Base-by-base conservation (phyloP, 2,329 filamentous ascomycete species). In the Aspergillus quadricinctus region DNA sequence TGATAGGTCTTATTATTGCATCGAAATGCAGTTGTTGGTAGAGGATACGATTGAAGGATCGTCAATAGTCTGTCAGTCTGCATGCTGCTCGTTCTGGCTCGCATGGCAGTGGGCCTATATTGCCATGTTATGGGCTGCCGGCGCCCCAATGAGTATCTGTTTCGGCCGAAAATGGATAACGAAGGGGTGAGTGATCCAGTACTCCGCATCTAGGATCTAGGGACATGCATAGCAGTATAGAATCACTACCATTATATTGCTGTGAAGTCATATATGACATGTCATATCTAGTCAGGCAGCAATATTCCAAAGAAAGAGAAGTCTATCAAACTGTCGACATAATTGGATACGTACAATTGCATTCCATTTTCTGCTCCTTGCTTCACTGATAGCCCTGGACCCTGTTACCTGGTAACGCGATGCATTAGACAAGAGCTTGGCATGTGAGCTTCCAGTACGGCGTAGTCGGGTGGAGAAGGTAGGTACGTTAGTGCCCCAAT, bases 391-490 rank as follows among this genome's bases (percentile, higher is more conserved):
- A 43, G 3, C 10, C 41, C 37, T 23, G 9, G 35, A 23, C 41
- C 41, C 19, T 23, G 41, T 45, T 45, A 14, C 41, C 41, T 45
- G 19, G 19, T 45, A 23, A 23, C 1, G 3, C 21, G 51, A 48
- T 37, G 43, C 51, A 53, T 53, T 53, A 49, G 51, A 29, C 51
- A 46, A 49, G 43, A 49, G 51, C 43, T 53, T 49, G 29, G 43
- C 51, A 48, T 23, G 48, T 14, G 51, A 53, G 48, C 43, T 48
- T 37, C 28, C 28, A 37, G 19, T 25, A 31, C 21, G 28, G 45
- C n/a, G 5, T 35, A 19, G 40, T 43, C 35, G 9, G 50, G 41
- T 17, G n/a, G 29, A 19, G n/a, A 21, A n/a, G n/a, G n/a, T n/a
- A n/a, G n/a, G n/a, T 43, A 9, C 19, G 10, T 6, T 23, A 11